phyloP scores from a whole-genome alignment of 2,329 filamentous ascomycete genomes.

The Didymella pomorum region DNA sequence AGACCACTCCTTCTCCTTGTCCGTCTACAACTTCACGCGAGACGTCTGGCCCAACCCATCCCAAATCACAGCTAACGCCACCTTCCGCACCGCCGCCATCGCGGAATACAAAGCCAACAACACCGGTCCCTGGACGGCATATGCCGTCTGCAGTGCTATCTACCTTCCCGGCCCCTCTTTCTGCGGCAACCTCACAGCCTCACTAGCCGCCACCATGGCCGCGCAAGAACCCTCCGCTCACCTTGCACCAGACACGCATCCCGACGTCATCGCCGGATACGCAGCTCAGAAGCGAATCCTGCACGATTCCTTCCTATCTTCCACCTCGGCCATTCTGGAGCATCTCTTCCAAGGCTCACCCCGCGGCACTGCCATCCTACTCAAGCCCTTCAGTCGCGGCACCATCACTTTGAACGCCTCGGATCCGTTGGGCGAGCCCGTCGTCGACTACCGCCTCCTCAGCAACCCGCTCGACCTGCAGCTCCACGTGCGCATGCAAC shows the following conservation, averaged over 20 bases:
- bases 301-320: not conserved
- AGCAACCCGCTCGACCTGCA: conserved; percentile 41
- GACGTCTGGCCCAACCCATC: conserved; percentile 11
- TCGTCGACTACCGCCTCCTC: conserved; percentile 42
- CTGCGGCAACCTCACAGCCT: conserved; percentile 1
- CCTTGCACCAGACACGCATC: not conserved
- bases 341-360: conserved; percentile 11
- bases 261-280: conserved; percentile 3
- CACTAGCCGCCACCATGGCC: not conserved
- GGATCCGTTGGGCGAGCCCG: conserved; percentile 33
- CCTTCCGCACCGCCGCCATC: conserved; percentile 4
- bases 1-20: conserved; percentile 29
- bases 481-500: conserved; percentile 30
- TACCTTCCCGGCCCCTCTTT: conserved; percentile 6
- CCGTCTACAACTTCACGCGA: conserved; percentile 5
- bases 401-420: conserved; percentile 42
- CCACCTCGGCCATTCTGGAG: conserved; percentile 6
- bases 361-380: conserved; percentile 6
- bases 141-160: conserved; percentile 10
- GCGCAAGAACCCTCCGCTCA: not conserved
- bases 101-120: conserved; percentile 11
- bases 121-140: conserved; percentile 8
- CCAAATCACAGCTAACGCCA: conserved; percentile 22
- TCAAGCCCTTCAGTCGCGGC: conserved; percentile 42
- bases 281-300: conserved; percentile 6